Evolutionary conservation across 495 filamentous ascomycete species (phyloP).

Genomic region (Ramalina intermedia): DNA sequence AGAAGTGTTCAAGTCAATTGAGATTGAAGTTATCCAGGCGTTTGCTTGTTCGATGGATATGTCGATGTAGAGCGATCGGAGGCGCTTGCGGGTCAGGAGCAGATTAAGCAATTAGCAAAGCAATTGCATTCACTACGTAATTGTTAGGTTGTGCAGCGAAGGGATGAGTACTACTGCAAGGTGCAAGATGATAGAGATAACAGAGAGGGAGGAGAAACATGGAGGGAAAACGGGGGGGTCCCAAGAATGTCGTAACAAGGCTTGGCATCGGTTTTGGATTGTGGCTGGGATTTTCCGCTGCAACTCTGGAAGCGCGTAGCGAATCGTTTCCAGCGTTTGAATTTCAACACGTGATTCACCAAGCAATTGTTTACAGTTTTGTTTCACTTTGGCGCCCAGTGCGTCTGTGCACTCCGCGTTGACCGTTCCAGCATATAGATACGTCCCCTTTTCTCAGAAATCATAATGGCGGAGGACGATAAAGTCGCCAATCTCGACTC

Average conservation of each 20-base stretch:
- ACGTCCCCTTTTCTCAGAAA: too few relatives aligned
- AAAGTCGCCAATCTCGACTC: slow-evolving; percentile 30
- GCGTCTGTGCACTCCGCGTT: not conserved
- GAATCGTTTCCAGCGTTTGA: not conserved
- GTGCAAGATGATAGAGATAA: too few relatives aligned
- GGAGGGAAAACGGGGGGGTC: not conserved
- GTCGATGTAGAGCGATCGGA: too few relatives aligned
- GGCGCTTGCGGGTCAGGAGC: too few relatives aligned
- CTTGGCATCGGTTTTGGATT: not conserved
- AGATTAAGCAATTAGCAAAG: too few relatives aligned
- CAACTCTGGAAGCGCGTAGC: not conserved
- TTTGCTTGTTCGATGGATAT: too few relatives aligned
- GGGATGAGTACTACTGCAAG: too few relatives aligned
- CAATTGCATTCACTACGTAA: too few relatives aligned
- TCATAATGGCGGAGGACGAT: slow-evolving; percentile 8
- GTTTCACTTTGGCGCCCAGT: not conserved
- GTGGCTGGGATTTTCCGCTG: slow-evolving; percentile 2
- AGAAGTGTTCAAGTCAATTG: too few relatives aligned
- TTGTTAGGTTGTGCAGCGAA: too few relatives aligned
- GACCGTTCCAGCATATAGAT: not conserved
- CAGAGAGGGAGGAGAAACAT: not conserved
- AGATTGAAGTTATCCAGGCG: too few relatives aligned
- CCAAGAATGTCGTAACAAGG: slow-evolving; percentile 1
- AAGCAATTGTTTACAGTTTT: not conserved
- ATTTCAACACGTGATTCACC: not conserved